Conservation (phyloP, 1,284 basidiomycete genomes). For the Cryptococcus floricola region DNA sequence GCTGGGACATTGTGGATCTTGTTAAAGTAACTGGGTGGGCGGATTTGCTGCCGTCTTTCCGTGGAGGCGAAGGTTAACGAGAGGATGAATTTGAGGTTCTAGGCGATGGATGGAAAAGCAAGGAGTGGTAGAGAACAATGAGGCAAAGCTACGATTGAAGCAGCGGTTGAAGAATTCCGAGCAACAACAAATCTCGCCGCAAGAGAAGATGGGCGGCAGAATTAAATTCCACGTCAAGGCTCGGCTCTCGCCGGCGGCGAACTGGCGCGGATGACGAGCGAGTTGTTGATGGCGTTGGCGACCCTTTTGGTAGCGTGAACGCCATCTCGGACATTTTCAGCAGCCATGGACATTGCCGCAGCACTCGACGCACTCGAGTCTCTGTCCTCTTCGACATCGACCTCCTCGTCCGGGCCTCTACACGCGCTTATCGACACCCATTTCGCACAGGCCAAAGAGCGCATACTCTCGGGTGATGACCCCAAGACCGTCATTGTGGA, state of each 20-base stretch:
- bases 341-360: slow-evolving; percentile 28
- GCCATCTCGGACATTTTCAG: neutral
- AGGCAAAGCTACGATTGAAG: neutral
- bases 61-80: neutral
- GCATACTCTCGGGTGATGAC: slow-evolving; percentile 56
- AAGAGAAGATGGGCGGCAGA: no score
- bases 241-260: no score
- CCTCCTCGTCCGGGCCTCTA: slow-evolving; percentile 62
- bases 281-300: no score
- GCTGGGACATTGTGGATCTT: slow-evolving; percentile 32
- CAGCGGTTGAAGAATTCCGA: neutral
- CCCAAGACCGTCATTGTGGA: slow-evolving; percentile 57
- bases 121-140: neutral
- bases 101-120: neutral
- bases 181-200: neutral
- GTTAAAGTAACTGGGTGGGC: neutral
- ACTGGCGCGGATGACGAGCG: no score
- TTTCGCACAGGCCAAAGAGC: slow-evolving; percentile 59
- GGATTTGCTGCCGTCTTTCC: neutral
- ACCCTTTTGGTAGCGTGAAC: no score
- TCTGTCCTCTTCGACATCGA: slow-evolving; percentile 55
- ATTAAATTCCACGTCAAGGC: no score
- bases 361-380: slow-evolving; percentile 40
- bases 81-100: neutral
- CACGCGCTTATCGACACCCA: slow-evolving; percentile 62